Percentiles rank a stretch among this genome's conserved stretches.
These are phyloP conservation scores for Cadophora luteo-olivacea DNA, from an alignment of 2,329 filamentous ascomycete genomes.

Conservation along the genomic window DNA sequence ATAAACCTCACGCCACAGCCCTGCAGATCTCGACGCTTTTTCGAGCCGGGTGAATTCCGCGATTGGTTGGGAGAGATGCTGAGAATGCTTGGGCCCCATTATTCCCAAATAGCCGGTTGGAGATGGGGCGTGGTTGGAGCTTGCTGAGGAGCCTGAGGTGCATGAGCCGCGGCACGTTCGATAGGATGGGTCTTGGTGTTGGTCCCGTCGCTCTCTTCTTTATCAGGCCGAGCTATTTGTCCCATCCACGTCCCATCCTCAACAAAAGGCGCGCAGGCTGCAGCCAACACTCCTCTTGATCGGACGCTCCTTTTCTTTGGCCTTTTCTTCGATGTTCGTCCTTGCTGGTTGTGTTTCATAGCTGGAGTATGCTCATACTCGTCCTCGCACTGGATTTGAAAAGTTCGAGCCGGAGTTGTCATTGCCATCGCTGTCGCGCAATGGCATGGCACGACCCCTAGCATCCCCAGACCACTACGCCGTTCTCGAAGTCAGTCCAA, in stretches of 20 bases:
- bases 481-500: conserved; percentile 32
- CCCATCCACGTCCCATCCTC: conserved; percentile 7
- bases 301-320: not conserved
- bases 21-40: not conserved
- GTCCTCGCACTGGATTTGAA: not conserved
- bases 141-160: not conserved
- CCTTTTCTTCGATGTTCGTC: not conserved
- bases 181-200: conserved; percentile 7
- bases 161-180: conserved; percentile 18
- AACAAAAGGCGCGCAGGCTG: conserved; percentile 12
- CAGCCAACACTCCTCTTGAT: not conserved
- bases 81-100: conserved; percentile 1
- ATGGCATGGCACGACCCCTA: conserved; percentile 30
- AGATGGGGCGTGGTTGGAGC: not conserved
- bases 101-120: conserved; percentile 4
- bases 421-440: not conserved
- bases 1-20: conserved; percentile 3
- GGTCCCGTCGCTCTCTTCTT: not conserved
- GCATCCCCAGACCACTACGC: conserved; percentile 35
- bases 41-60: not conserved
- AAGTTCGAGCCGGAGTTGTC: not conserved
- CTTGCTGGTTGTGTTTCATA: not conserved
- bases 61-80: not conserved
- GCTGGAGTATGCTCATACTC: conserved; percentile 6
- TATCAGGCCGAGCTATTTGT: conserved; percentile 10